Evolutionary conservation across 140 eudicot species (phyloP).

Genomic region (Oenanthe javanica): DNA sequence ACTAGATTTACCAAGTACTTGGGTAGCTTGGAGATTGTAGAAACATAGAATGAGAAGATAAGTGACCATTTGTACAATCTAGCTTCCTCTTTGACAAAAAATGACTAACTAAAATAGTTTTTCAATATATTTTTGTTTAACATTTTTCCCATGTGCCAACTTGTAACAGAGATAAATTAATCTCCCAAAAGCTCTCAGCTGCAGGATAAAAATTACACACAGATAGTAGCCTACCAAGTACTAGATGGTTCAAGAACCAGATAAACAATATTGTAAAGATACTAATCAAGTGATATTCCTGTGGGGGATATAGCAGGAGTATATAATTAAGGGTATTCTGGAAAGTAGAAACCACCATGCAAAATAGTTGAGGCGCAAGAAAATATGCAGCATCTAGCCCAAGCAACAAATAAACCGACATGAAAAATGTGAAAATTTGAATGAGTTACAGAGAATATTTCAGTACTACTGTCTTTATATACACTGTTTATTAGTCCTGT

Average conservation of each 20-base stretch:
- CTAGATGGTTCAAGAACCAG: too few species aligned
- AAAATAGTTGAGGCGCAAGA: constrained; percentile 3
- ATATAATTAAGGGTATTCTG: neutral
- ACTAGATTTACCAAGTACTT: too few species aligned
- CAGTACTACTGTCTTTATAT: constrained; percentile 1
- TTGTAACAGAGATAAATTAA: too few species aligned
- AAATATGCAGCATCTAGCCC: constrained; percentile 1
- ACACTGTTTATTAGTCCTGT: neutral
- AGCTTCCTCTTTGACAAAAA: too few species aligned
- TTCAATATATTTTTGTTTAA: too few species aligned
- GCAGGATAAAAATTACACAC: too few species aligned
- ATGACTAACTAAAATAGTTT: too few species aligned
- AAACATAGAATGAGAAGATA: neutral
- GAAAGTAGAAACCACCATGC: neutral
- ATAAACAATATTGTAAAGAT: too few species aligned
- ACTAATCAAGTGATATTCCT: neutral
- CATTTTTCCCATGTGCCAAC: too few species aligned
- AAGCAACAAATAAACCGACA: neutral
- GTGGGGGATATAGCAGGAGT: neutral
- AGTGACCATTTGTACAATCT: neutral
- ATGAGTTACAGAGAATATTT: constrained; percentile 3
- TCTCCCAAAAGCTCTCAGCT: too few species aligned
- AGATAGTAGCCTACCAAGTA: too few species aligned
- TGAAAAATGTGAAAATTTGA: neutral
- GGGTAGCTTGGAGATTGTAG: neutral